Evolutionary conservation across 371 early-diverging fungal genomes (phyloP), one percentile per base, ranked within the genome.

Genomic region (Mycotypha africana): DNA sequence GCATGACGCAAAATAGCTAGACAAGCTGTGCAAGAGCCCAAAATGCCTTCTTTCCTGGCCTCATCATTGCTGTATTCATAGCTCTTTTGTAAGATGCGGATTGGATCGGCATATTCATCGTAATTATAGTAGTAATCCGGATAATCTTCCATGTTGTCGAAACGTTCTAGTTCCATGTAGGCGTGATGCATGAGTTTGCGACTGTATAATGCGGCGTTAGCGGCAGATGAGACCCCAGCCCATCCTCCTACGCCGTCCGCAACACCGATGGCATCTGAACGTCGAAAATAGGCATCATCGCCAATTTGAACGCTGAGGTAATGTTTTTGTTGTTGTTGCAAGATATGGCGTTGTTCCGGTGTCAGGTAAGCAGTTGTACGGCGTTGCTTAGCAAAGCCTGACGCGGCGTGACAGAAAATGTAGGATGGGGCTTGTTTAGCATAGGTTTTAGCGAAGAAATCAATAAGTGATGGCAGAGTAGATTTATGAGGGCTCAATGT

Each of bases 111-210:
- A n/a, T n/a, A n/a, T 23, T 61, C 47, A 33, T 57, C 53, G 12
- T 61, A 60, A 22, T 56, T 47, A 37, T 61, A 61, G 25, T 50
- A 57, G 21, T 46, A 47, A 23, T 53, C 51, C n/a, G n/a, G n/a
- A n/a, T n/a, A n/a, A 34, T 61, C 62, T n/a, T 61, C 62, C 3
- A 53, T 43, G 26, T 56, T 61, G 22, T 61, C 58, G 20, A 86
- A 79, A 17, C 83, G 79, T 49, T 88, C 88, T 15, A 93, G 60
- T 58, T 95, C 92, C 17, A 74, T 38, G 37, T 70, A 74, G 15
- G 84, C 81, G 60, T 93, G 87, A 62, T 93, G 93, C 95, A 95
- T 95, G 42, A 95, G 56, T 49, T 89, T 87, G 40, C 85, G 78
- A 11, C 92, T 86, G 62, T 86, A 93, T 16, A 92, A 62, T 11